Conservation (phyloP, 306 rosid species). For the Macrotyloma uniflorum region DNA sequence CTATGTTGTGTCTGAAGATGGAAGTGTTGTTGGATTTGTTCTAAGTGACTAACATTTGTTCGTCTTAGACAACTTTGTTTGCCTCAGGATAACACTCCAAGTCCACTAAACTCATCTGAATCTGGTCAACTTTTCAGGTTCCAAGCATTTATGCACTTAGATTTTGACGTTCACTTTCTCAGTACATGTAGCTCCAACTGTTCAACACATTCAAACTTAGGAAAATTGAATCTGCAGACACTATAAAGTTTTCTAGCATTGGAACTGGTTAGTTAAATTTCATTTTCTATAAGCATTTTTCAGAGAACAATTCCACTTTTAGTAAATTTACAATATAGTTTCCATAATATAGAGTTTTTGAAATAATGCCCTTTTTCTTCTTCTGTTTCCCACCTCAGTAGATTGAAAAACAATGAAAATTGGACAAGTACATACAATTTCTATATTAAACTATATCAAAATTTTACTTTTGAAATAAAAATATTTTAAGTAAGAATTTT, state of each 20-base stretch:
- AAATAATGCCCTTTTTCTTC: too few relatives aligned
- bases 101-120: constrained; percentile 13
- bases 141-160: background rate
- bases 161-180: constrained; percentile 14
- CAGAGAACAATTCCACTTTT: background rate
- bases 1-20: background rate
- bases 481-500: too few relatives aligned
- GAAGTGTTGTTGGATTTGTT: background rate
- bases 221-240: background rate
- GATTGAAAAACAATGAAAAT: too few relatives aligned
- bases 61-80: background rate
- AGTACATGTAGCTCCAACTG: background rate
- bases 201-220: background rate
- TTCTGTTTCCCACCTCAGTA: too few relatives aligned
- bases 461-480: too few relatives aligned
- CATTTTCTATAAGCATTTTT: background rate
- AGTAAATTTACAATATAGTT: background rate
- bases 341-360: too few relatives aligned
- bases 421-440: too few relatives aligned
- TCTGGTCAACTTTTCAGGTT: background rate
- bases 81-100: constrained; percentile 9
- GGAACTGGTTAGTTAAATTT: background rate
- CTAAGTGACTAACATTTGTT: background rate
- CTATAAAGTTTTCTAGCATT: background rate
- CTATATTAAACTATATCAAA: too few relatives aligned